Evolutionary conservation across 1,284 basidiomycete species (phyloP), one percentile per base, ranked within the genome.

Genomic region (Trichosporon sp.): DNA sequence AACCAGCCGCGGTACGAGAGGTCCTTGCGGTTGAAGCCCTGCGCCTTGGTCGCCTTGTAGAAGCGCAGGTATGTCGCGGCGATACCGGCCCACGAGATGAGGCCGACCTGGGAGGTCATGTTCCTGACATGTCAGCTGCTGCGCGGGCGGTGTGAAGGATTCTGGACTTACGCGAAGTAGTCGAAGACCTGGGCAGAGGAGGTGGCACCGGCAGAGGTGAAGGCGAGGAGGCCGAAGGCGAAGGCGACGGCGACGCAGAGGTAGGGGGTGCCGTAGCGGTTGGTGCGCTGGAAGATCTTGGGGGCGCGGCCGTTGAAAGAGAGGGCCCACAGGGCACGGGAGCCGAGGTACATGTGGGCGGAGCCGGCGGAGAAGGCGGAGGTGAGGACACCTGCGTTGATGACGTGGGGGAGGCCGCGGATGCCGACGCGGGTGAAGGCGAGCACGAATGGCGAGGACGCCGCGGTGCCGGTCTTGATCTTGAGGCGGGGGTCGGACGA

Each of bases 401-500:
- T 83, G 69, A 86, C 87, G 65, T 87, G 87, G 2, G 92, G 92
- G 1, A 94, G 83, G 7, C 85, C 86, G 72, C 87, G 88, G 82
- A 95, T 94, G 38, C 91, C 89, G 2, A 91, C 89, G 47, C 85
- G 87, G 73, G 87, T 77, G 73, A 79, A 80, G 60, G 80, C 92
- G 73, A 93, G 91, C 69, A 93, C 92, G 80, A 93, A 93, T 0
- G 92, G 92, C 13, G 90, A 92, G 6, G 88, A 87, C 3, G 88
- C 87, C 62, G 92, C 92, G 38, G 87, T 90, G 18, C 87, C 76
- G 60, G 75, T 86, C 66, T 78, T 78, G 65, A 91, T 83, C 71
- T 87, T 82, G 34, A 94, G 87, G 29, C 86, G 79, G 0, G 82
- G 76, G 71, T 90, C 85, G 76, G 87, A 88, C 38, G 88, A 91